These are phyloP conservation scores for Chrysophaeum taylorii DNA, from an alignment of 352 stramenopile species.

Conservation along the genomic window DNA sequence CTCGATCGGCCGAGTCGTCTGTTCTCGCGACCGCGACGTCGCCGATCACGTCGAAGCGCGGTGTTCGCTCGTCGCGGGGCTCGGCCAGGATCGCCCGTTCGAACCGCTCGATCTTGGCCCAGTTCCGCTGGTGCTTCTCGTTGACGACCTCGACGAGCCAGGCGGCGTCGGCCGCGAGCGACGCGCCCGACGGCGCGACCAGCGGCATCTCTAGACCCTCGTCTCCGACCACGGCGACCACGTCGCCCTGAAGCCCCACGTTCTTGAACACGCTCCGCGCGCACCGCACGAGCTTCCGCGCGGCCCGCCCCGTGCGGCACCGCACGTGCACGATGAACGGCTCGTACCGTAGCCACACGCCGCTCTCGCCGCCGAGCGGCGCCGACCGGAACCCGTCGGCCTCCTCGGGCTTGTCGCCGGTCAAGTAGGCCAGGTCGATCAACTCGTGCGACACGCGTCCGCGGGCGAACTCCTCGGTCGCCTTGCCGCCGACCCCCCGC, in stretches of 20 bases:
- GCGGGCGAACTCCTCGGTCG: constrained; percentile 21
- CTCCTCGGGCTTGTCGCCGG: constrained; percentile 5
- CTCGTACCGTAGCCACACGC: constrained; percentile 51
- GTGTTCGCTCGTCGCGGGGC: constrained; percentile 12
- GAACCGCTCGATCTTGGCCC: constrained; percentile 54
- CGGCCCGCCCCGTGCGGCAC: constrained; percentile 40
- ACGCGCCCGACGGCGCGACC: constrained; percentile 21
- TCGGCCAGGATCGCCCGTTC: constrained; percentile 32
- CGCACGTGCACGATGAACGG: constrained; percentile 59
- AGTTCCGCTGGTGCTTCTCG: constrained; percentile 51
- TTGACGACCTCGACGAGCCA: constrained; percentile 49
- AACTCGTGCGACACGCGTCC: not conserved
- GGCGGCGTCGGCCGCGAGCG: not conserved
- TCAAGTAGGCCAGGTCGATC: not conserved
- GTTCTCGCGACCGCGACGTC: constrained; percentile 46
- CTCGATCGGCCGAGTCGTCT: constrained; percentile 34
- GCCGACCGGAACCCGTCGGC: not conserved
- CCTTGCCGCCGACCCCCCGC: constrained; percentile 46
- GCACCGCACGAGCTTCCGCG: constrained; percentile 40
- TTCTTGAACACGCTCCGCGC: constrained; percentile 51
- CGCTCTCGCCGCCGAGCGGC: not conserved
- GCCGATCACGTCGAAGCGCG: constrained; percentile 52
- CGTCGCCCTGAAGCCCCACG: constrained; percentile 41
- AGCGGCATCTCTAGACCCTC: constrained; percentile 59
- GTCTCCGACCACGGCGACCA: constrained; percentile 52